Percentiles rank a stretch among this genome's conserved stretches.
Evolutionary conservation across 108 stramenopile species (phyloP).

Genomic region (Stephanodiscus triporus): DNA sequence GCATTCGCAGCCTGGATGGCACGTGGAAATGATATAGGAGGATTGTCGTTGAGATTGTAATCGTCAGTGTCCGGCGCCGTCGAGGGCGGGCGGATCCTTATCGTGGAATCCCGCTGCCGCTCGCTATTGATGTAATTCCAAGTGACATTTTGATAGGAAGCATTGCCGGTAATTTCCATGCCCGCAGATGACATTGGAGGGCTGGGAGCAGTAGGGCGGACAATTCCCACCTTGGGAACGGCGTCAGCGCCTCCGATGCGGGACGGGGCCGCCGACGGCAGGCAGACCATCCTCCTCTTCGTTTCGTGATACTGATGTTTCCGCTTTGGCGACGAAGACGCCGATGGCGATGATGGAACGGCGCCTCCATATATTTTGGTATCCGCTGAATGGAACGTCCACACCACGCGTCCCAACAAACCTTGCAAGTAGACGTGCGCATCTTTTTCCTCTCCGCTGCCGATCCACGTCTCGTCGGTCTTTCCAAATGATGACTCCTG

Average conservation of each 20-base stretch:
- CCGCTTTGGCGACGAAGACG: constrained; percentile 2
- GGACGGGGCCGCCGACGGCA: constrained; percentile 45
- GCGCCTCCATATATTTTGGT: constrained; percentile 13
- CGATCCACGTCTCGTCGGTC: constrained; percentile 47
- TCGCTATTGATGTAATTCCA: constrained; percentile 35
- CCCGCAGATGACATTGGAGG: constrained; percentile 28
- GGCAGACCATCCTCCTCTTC: constrained; percentile 46
- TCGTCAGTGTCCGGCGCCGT: constrained; percentile 11
- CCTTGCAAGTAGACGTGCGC: constrained; percentile 42
- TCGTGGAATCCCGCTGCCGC: constrained; percentile 30
- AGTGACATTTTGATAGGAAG: constrained; percentile 41
- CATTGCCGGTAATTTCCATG: constrained; percentile 52
- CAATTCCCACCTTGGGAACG: constrained; percentile 81
- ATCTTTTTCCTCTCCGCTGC: constrained; percentile 26
- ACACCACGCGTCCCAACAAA: constrained; percentile 27
- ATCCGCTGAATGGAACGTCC: constrained; percentile 46
- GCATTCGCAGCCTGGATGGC: constrained; percentile 43
- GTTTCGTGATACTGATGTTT: constrained; percentile 9
- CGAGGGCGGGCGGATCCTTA: constrained; percentile 43
- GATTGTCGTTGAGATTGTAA: constrained; percentile 30
- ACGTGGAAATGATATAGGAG: constrained; percentile 40
- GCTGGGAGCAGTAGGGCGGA: constrained; percentile 67
- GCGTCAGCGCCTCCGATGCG: constrained; percentile 64
- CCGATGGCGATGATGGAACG: not conserved
- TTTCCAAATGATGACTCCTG: not conserved